A percentile compares a stretch with the other conserved stretches of the same genome.
phyloP scores from a whole-genome alignment of 2,329 filamentous ascomycete species.

The Fusarium keratoplasticum region DNA sequence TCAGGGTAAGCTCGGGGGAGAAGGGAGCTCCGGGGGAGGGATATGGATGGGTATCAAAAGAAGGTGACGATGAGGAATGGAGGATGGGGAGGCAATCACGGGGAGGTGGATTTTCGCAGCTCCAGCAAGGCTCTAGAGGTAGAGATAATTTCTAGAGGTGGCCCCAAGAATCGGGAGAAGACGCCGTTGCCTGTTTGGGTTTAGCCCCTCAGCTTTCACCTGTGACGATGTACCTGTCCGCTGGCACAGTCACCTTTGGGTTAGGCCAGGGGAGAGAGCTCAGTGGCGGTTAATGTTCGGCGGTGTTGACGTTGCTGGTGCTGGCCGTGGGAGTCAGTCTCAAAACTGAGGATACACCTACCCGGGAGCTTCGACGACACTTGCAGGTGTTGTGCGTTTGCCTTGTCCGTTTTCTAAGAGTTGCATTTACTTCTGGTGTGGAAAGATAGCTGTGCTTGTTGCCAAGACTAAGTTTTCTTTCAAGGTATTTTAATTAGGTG shows the following conservation, averaged over 20 bases:
- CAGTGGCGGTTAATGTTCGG: slow-evolving; percentile 40
- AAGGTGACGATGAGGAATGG: slow-evolving; percentile 45
- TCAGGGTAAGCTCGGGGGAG: slow-evolving; percentile 28
- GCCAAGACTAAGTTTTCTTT: background rate
- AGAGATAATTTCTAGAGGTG: slow-evolving; percentile 51
- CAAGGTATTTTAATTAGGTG: background rate
- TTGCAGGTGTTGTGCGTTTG: background rate
- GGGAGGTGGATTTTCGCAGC: slow-evolving; percentile 49
- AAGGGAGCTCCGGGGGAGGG: slow-evolving; percentile 36
- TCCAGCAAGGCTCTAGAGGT: slow-evolving; percentile 45
- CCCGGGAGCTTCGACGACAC: background rate
- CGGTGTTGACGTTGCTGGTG: background rate
- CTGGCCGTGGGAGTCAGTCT: background rate
- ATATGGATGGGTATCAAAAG: slow-evolving; percentile 49
- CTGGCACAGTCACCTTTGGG: slow-evolving; percentile 18
- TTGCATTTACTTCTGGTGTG: background rate
- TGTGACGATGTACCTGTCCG: slow-evolving; percentile 24
- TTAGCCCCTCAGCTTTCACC: slow-evolving; percentile 35
- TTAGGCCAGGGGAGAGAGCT: slow-evolving; percentile 33
- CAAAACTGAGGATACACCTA: background rate
- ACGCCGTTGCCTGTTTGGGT: slow-evolving; percentile 31
- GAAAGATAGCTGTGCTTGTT: background rate
- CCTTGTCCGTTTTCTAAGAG: background rate
- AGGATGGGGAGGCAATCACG: slow-evolving; percentile 46
- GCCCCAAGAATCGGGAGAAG: slow-evolving; percentile 43